Evolutionary conservation across 805 yeast genomes (phyloP), one percentile per base, ranked within the genome.

Genomic region (Metschnikowia dekortorum): DNA sequence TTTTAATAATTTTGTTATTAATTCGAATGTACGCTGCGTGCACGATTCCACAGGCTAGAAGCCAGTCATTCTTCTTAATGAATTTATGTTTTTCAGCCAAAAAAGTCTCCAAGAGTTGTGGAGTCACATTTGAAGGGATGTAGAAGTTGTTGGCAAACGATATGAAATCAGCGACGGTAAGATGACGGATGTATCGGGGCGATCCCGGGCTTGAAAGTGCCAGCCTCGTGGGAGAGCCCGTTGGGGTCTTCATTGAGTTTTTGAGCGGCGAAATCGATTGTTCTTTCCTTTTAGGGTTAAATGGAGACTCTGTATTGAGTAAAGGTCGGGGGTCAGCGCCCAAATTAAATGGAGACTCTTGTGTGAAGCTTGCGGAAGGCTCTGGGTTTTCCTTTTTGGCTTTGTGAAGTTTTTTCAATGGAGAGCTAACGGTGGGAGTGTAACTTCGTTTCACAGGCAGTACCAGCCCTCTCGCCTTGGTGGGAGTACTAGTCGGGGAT

Each of bases 41-140:
- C 0, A 85, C 74, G 53, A 86, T 61, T 0, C 91, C 91, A 61
- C 87, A 83, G 2, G 85, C 79, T 22, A 86, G 63, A 7, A 82
- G 81, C 89, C 90, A 85, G 37, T 83, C 84, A 51, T 79, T 81
- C 34, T 77, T 77, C 52, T 70, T 73, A n/a, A 57, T 53, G 37
- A 84, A 76, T 54, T 81, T 80, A 40, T 75, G 73, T 43, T 76
- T 73, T 58, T 81, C 80, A 3, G 70, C 64, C 37, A 73, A 66
- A 55, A 76, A 85, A 1, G 82, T 76, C 38, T 74, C 75, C 8
- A 84, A 52, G 42, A 86, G 70, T 34, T 70, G 65, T 28, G 71
- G 68, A 0, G 88, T 80, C 2, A 78, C 68, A 0, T 74, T 72
- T 18, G 74, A 67, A 0, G 88, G 87, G 26, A 86, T 68, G 61